Base-by-base conservation (phyloP, 306 rosid genomes). In the Trichosanthes cucumerina region DNA sequence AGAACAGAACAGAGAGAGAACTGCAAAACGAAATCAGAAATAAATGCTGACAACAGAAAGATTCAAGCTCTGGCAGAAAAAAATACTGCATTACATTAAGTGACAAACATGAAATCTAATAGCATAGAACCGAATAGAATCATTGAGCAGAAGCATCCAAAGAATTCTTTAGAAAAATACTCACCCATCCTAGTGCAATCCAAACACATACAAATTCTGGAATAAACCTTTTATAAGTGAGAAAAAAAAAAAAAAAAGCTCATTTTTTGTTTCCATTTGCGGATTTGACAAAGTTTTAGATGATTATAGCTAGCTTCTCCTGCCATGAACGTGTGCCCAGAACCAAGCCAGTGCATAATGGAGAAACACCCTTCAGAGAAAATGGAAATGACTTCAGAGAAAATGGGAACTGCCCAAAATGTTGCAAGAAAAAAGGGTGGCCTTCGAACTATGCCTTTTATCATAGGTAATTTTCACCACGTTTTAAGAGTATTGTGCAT, bases 401-500 rank as follows among this genome's bases (percentile, higher is more conserved):
- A 85, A 79, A 56, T 47, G 80, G 83, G 79, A 69, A 78, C 79
- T 56, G 41, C 74, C 50, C 76, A 83, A 79, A 57, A 81, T 24
- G 77, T 75, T 76, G 39, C 33, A 75, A 69, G 74, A 78, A 86
- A 73, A 74, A 91, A 81, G 84, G 98, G 98, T 75, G 98, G 97
- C 79, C 78, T 77, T 19, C 82, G 83, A 87, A 89, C 96, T 85
- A 84, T 93, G 88, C 94, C 96, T 43, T 92, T 92, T 78, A 90
- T 93, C 83, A 88, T 93, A 66, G 90, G 98, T 89, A 47, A 31
- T 28, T 1, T 58, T 10, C 57, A 39, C 16, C 15, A 68, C n/a
- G 31, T n/a, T 21, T 21, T 69, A 39, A 21, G 10, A 43, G 54
- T 21, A 1, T 7, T 13, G 75, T 10, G n/a, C 54, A 41, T 69